A percentile compares a stretch with the other conserved stretches of the same genome.
Conservation (phyloP, 2,329 filamentous ascomycete species). For the Fusarium decemcellulare region DNA sequence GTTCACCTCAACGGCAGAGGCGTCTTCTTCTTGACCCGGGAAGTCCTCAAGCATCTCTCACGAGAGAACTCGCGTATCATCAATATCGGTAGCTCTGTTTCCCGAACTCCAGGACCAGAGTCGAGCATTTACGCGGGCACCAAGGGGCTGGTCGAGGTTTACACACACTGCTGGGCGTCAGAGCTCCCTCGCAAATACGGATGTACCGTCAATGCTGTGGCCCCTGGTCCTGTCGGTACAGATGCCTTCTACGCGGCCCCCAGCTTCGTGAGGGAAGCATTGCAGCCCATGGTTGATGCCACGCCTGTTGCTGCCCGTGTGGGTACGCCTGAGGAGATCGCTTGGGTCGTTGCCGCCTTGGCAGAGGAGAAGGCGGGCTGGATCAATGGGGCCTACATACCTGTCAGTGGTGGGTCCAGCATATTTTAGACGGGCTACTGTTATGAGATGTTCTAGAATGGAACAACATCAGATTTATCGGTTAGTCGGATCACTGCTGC, state of each 20-base stretch:
- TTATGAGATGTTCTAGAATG: background rate
- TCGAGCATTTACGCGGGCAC: constrained; percentile 14
- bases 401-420: constrained; percentile 8
- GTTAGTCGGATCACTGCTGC: background rate
- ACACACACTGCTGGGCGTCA: constrained; percentile 11
- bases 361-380: constrained; percentile 9
- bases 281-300: background rate
- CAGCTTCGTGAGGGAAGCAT: constrained; percentile 5
- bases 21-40: constrained; percentile 11
- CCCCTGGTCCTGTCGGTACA: constrained; percentile 49
- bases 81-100: constrained; percentile 10
- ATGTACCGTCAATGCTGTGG: constrained; percentile 49
- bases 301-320: background rate
- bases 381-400: constrained; percentile 12
- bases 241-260: constrained; percentile 18
- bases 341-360: constrained; percentile 1
- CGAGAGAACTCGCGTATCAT: constrained; percentile 20
- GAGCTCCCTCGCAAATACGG: constrained; percentile 40
- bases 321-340: constrained; percentile 15
- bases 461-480: background rate
- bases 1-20: constrained; percentile 13
- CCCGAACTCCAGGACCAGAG: background rate
- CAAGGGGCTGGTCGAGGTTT: constrained; percentile 17
- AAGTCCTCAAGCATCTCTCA: constrained; percentile 6
- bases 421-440: background rate